Base-by-base conservation (phyloP, 352 stramenopile genomes). In the Pythium myriotylum region DNA sequence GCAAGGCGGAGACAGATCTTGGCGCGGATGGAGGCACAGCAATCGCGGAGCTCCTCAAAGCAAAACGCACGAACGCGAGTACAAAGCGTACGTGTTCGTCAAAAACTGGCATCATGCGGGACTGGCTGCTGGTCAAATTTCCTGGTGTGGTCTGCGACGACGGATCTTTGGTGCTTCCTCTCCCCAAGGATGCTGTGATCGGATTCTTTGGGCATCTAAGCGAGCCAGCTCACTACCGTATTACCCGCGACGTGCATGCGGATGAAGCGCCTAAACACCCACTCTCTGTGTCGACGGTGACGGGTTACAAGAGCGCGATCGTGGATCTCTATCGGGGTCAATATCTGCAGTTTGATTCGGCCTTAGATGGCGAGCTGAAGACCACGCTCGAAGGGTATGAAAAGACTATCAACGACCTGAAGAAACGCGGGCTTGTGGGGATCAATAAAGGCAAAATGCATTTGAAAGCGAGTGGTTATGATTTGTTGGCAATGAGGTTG, bases 401-500 rank as follows among this genome's bases (percentile, higher is more conserved):
- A 8, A 58, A 53, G 29, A 51, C 24, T 0, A 42, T 65, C 39
- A 43, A 43, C 20, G 27, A 53, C 16, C 57, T 57, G 13, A 58
- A 57, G 39, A 6, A 26, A 27, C 56, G 56, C 14, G 57, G 49
- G 0, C 29, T 58, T 1, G 46, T 65, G 49, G 32, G 53, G 2
- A 35, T 51, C 7, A 65, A 54, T 13, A 39, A 58, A 26, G 40
- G 35, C 47, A 59, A 65, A 40, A 24, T 22, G 1, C 29, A 59
- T 17, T 33, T 63, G 42, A 63, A 63, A 23, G 55, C 7, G 46
- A 37, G 22, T n/a, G 47, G 57, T 3, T 54, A 54, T 29, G 49
- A 19, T 9, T 4, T 65, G 0, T 20, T 58, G 3, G 48, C 48
- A 2, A 22, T 4, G 20, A 59, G 58, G 26, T 22, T 65, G 1